Evolutionary conservation across 179 eudicot genomes (phyloP).

Genomic region (Silene vulgaris): DNA sequence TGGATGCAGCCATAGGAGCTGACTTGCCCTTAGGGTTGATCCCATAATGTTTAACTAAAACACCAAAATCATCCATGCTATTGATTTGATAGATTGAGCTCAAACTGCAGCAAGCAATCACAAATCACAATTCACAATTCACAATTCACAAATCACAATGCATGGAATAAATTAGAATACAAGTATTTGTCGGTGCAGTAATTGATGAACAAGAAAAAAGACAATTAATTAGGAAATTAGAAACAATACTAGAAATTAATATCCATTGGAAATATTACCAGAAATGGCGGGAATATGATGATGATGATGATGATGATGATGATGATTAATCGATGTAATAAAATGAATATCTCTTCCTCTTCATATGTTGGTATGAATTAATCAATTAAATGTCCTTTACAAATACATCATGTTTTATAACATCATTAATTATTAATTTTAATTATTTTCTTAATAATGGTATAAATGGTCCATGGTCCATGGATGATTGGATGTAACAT

Average conservation of each 20-base stretch:
- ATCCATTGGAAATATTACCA: background rate
- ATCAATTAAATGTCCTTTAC: too few species aligned
- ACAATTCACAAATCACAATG: background rate
- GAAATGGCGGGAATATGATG: background rate
- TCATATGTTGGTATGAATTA: too few species aligned
- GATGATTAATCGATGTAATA: background rate
- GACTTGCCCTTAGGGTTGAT: slow-evolving; percentile 69
- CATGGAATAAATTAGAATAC: background rate
- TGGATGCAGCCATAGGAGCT: slow-evolving; percentile 68
- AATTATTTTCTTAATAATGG: too few species aligned
- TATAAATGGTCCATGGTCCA: too few species aligned
- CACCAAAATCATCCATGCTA: slow-evolving; percentile 73
- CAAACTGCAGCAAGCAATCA: slow-evolving; percentile 7
- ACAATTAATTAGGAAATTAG: background rate
- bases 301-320: background rate
- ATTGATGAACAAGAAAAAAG: background rate
- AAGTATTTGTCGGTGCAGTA: slow-evolving; percentile 21
- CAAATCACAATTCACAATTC: background rate
- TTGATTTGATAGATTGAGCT: slow-evolving; percentile 5
- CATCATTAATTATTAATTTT: too few species aligned
- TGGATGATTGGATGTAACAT: too few species aligned
- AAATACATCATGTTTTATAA: too few species aligned
- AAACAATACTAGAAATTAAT: background rate
- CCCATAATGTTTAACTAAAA: slow-evolving; percentile 70
- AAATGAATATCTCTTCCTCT: too few species aligned